Base-by-base conservation (phyloP, 352 stramenopile genomes). In the Aphanomyces euteiches region DNA sequence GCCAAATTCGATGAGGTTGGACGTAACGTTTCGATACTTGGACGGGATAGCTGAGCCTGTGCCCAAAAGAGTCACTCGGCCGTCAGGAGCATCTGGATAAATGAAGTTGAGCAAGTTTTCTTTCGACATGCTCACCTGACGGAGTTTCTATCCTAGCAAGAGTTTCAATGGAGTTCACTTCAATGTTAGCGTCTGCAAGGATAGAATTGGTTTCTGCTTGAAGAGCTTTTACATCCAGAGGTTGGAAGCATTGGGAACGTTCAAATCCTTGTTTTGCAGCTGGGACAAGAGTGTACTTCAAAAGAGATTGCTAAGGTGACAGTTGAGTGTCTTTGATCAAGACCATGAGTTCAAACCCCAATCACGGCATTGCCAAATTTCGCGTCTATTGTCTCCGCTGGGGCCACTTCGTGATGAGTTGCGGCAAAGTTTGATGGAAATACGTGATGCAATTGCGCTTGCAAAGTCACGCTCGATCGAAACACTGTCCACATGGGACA, bases 21-120 rank as follows among this genome's bases (percentile, higher is more conserved):
- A 93, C 2, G 90, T 98, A 41, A 99, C 96, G 80, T 99, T 99
- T 66, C 97, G 90, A 75, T 99, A 98, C 78, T 99, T 99, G 70
- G 95, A 99, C 43, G 97, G 97, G 36, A 99, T 92, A 36, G 97
- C 97, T 28, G 92, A 98, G 0, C 96, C 96, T 0, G 97, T 99
- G 28, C 97, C 97, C 1, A 98, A 85, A 70, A 99, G 99, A 12
- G 93, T 95, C 67, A 99, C 82, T 0, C 79, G 76, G 4, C 83
- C 83, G n/a, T 79, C 63, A 28, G 17, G 12, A 7, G n/a, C 4
- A 8, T 38, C 28, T 19, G 19, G n/a, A 48, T 36, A n/a, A 10
- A 6, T 10, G 58, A 8, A 8, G 21, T 13, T 41, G 13, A 13
- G 56, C 21, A 36, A 19, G 13, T 61, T 61, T 7, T 28, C 28